phyloP scores from a whole-genome alignment of 371 early-diverging fungal species.

The Apophysomyces variabilis region DNA sequence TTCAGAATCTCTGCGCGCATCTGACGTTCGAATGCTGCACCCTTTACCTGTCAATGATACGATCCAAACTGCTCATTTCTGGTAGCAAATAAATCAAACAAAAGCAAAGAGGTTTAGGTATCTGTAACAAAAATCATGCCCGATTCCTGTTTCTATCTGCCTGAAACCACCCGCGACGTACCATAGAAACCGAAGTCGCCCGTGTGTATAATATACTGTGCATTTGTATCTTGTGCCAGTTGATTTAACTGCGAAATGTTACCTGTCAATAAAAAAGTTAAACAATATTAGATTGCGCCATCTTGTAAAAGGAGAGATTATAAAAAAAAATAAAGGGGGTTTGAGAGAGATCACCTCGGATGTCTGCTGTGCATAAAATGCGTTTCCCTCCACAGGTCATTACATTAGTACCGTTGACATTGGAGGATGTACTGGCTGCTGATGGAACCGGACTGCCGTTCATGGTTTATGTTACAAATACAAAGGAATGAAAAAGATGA shows the following conservation, averaged over 20 bases:
- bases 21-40: too few species aligned
- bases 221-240: conserved; percentile 63
- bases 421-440: conserved; percentile 23
- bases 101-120: conserved; percentile 1
- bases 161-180: conserved; percentile 15
- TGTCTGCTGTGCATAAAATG: conserved; percentile 32
- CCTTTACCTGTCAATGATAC: conserved; percentile 62
- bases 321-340: neutral
- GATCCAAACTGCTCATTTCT: conserved; percentile 60
- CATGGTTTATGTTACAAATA: conserved; percentile 18
- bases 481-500: conserved; percentile 10
- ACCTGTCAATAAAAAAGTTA: conserved; percentile 34
- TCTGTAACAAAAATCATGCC: neutral
- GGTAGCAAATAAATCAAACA: conserved; percentile 1
- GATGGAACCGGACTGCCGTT: conserved; percentile 36
- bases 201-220: conserved; percentile 67
- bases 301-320: neutral
- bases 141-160: neutral
- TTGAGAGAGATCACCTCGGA: conserved; percentile 22
- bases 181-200: conserved; percentile 76
- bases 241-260: conserved; percentile 66
- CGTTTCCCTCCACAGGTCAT: conserved; percentile 28
- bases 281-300: conserved; percentile 2
- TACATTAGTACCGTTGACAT: conserved; percentile 21
- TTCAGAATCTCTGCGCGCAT: too few species aligned